Conservation (phyloP, 371 early-diverging fungal genomes). For the Saksenaea oblongispora region DNA sequence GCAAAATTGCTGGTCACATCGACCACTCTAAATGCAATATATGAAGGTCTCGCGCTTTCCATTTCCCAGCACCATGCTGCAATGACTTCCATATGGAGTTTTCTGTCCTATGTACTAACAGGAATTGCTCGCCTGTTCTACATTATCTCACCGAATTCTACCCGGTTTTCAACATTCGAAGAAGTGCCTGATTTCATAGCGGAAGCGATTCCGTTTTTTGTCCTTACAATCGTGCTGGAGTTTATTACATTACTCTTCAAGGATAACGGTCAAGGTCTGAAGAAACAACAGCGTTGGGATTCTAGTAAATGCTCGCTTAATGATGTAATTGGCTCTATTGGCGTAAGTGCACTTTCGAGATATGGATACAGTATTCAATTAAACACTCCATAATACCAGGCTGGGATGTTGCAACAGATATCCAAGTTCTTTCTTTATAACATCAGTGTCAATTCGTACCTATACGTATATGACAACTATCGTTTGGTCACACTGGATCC, state of each 20-base stretch:
- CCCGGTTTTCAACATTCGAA: conserved; percentile 31
- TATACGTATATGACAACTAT: conserved; percentile 50
- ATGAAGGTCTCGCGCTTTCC: not conserved
- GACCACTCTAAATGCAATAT: not conserved
- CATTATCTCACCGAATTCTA: conserved; percentile 46
- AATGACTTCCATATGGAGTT: not conserved
- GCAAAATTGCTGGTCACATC: not conserved
- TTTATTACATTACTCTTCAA: conserved; percentile 28
- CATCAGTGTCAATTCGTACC: conserved; percentile 42
- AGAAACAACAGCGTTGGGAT: conserved; percentile 36
- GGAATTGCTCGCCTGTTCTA: conserved; percentile 55
- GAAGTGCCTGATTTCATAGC: conserved; percentile 57
- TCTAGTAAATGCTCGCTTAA: conserved; percentile 49
- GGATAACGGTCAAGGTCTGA: conserved; percentile 34
- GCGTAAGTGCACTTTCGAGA: conserved; percentile 16
- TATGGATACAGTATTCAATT: conserved; percentile 5
- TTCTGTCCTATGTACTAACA: not conserved
- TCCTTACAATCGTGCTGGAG: conserved; percentile 47
- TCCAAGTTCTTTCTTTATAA: conserved; percentile 49
- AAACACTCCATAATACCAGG: conserved; percentile 13
- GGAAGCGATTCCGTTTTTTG: conserved; percentile 53
- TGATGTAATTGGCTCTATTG: conserved; percentile 48
- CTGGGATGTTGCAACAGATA: conserved; percentile 55
- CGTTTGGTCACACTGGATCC: conserved; percentile 44
- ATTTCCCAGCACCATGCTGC: not conserved